These are phyloP conservation scores for Saturnispora halmiae DNA, from an alignment of 805 yeast genomes.

Conservation along the genomic window DNA sequence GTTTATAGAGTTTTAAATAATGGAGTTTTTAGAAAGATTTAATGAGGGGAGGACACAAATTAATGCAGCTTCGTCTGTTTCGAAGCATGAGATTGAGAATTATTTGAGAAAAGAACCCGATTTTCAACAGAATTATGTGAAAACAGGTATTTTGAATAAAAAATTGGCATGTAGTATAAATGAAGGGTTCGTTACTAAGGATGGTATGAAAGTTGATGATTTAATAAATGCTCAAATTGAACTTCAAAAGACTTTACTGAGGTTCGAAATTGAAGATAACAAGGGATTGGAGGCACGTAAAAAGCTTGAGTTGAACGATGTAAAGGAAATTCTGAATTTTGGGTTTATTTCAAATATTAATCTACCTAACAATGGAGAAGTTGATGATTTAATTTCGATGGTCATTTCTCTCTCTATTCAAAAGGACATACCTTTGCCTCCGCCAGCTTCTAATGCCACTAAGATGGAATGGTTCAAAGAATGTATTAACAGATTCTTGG, in stretches of 20 bases:
- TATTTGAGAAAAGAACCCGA: not conserved
- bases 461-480: constrained; percentile 25
- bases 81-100: not conserved
- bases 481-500: constrained; percentile 19
- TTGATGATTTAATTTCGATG: constrained; percentile 39
- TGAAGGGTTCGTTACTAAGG: not conserved
- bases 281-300: not conserved
- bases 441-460: constrained; percentile 19
- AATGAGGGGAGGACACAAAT: not conserved
- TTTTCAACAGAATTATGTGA: not conserved
- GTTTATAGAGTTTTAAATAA: too few species aligned
- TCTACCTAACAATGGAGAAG: constrained; percentile 15
- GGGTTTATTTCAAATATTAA: not conserved
- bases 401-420: constrained; percentile 40
- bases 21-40: not conserved
- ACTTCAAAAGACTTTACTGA: constrained; percentile 15
- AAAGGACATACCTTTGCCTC: constrained; percentile 33
- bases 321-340: not conserved
- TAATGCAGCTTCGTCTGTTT: not conserved
- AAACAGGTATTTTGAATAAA: not conserved
- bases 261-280: constrained; percentile 5
- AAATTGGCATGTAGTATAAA: not conserved
- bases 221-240: constrained; percentile 9
- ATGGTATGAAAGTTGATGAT: constrained; percentile 3
- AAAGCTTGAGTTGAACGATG: too few species aligned